Evolutionary conservation across 2,329 filamentous ascomycete genomes (phyloP).

Genomic region (Neonectria sp.): DNA sequence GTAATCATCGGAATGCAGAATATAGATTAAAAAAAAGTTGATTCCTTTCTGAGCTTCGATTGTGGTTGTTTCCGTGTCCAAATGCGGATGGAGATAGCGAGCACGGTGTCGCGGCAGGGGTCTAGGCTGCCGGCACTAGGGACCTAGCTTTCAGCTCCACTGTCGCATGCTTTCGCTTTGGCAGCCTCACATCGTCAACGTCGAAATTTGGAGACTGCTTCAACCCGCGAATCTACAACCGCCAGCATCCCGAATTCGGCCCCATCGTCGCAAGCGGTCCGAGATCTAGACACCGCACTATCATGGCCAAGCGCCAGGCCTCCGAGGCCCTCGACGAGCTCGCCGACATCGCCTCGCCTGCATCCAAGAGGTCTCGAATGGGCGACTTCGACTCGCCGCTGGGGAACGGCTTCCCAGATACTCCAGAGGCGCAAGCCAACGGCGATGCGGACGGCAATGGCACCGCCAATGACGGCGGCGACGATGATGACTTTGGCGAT

Average conservation of each 20-base stretch:
- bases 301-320: conserved; percentile 71
- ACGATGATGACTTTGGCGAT: conserved; percentile 58
- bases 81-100: neutral
- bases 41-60: neutral
- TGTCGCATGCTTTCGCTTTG: conserved; percentile 11
- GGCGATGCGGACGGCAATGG: conserved; percentile 45
- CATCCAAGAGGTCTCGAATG: conserved; percentile 70
- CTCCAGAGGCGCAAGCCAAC: conserved; percentile 50
- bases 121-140: conserved; percentile 2
- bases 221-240: conserved; percentile 11
- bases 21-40: conserved; percentile 25
- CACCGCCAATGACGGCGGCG: conserved; percentile 46
- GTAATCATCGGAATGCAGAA: conserved; percentile 13
- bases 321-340: conserved; percentile 73
- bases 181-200: conserved; percentile 20
- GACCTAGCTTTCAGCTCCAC: conserved; percentile 28
- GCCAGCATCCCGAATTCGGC: neutral
- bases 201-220: conserved; percentile 19
- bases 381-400: conserved; percentile 61
- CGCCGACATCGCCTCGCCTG: conserved; percentile 68
- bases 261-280: neutral
- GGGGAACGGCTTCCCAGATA: conserved; percentile 51
- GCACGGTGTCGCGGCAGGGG: conserved; percentile 13
- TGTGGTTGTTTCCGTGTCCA: neutral
- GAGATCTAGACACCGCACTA: conserved; percentile 8